Evolutionary conservation across 2,329 filamentous ascomycete genomes (phyloP).

Genomic region (Fusarium globosum): DNA sequence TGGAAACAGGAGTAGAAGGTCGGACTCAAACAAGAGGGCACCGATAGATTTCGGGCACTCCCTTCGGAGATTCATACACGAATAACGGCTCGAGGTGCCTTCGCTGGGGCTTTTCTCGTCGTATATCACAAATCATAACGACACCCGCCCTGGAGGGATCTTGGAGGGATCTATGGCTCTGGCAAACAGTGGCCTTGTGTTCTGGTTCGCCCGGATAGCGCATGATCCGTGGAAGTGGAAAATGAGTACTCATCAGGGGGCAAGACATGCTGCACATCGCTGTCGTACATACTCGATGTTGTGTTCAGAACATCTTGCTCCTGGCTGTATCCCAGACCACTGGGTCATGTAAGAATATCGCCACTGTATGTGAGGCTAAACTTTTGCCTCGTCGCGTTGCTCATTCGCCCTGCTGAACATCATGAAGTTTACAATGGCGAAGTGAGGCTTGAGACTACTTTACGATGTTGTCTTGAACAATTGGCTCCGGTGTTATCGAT

Average conservation of each 20-base stretch:
- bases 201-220: constrained; percentile 28
- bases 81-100: not conserved
- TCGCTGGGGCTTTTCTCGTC: constrained; percentile 21
- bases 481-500: constrained; percentile 28
- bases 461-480: constrained; percentile 9
- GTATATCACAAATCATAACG: constrained; percentile 39
- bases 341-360: not conserved
- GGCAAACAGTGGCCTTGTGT: constrained; percentile 2
- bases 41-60: constrained; percentile 43
- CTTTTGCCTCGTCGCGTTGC: constrained; percentile 15
- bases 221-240: constrained; percentile 20
- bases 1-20: not conserved
- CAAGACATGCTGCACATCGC: constrained; percentile 9
- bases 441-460: constrained; percentile 17
- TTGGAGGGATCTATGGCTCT: constrained; percentile 15
- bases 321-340: not conserved
- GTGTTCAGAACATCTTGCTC: constrained; percentile 4
- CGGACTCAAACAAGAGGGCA: constrained; percentile 7
- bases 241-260: not conserved
- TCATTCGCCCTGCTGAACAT: constrained; percentile 26
- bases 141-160: constrained; percentile 15
- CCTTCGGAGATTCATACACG: constrained; percentile 7
- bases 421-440: constrained; percentile 13
- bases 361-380: constrained; percentile 15
- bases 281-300: constrained; percentile 7